Base-by-base conservation (phyloP, 1,284 basidiomycete genomes). In the Moesziomyces sp. region DNA sequence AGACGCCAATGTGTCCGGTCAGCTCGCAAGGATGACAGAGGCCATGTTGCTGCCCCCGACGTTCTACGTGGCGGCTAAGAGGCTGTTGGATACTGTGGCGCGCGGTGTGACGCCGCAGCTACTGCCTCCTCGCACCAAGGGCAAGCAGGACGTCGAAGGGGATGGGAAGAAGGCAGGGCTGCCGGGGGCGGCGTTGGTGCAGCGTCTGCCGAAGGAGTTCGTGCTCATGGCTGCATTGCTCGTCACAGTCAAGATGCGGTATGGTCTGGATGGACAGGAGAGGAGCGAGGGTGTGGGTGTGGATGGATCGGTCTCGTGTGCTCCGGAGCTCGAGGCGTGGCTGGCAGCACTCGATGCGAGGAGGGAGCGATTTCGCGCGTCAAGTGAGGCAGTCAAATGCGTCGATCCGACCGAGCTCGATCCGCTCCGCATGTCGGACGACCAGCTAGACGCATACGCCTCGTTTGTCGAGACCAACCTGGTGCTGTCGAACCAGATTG, bases 11-110 rank as follows among this genome's bases (percentile, higher is more conserved):
- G 88, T 88, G 4, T 89, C 90, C 7, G 92, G 92, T 0, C 85
- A 95, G 23, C 87, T 94, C 28, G 95, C 93, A 92, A 88, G 91
- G n/a, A 87, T 91, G 1, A 87, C 91, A 8, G 87, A 89, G 53
- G 86, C 86, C 14, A 86, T 96, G 63, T 88, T 90, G 48, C 91
- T 93, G 34, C 91, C 90, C 46, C 91, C 94, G 93, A 67, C 76
- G 1, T 72, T 81, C 35, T 81, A 81, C 28, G 71, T 74, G 5
- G 73, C 61, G 0, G 58, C 71, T 2, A 76, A 74, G 52, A 50
- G 62, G 13, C 40, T 79, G 42, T 45, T 81, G 13, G 59, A 71
- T 11, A 67, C 63, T 30, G 14, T 77, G 10, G 59, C 46, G 28
- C 50, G 21, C 21, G 56, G 58, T 6, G 30, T 61, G 19, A 54